Conservation (phyloP, 805 yeast genomes). For the Wickerhamomyces tratensis region DNA sequence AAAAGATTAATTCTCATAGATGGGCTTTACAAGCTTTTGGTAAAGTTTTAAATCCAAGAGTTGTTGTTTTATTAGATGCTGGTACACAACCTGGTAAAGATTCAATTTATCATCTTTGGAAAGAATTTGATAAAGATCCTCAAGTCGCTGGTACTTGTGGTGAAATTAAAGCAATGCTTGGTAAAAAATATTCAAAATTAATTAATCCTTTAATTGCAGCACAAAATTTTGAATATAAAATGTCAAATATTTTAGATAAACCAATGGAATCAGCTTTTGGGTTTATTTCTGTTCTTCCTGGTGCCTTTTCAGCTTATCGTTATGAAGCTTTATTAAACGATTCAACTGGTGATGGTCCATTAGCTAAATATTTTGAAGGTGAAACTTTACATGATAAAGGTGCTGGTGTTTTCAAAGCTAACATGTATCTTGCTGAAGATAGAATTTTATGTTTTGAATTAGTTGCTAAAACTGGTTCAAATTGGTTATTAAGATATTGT, state of each 20-base stretch:
- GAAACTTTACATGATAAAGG: constrained; percentile 50
- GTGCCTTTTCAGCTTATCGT: constrained; percentile 92
- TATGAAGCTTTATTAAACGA: constrained; percentile 79
- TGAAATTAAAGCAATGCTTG: constrained; percentile 92
- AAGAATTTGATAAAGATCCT: constrained; percentile 91
- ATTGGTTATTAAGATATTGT: constrained; percentile 88
- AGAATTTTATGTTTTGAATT: constrained; percentile 95
- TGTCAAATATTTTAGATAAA: constrained; percentile 90
- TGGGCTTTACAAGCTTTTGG: constrained; percentile 96
- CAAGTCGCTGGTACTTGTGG: constrained; percentile 99
- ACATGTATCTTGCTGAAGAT: constrained; percentile 96
- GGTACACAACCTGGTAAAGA: constrained; percentile 88
- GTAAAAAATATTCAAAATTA: constrained; percentile 73
- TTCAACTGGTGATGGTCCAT: constrained; percentile 88
- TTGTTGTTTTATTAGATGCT: constrained; percentile 85
- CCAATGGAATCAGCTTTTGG: constrained; percentile 92
- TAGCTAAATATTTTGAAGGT: constrained; percentile 83
- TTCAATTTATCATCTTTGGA: constrained; percentile 92
- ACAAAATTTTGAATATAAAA: constrained; percentile 92
- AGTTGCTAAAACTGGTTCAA: constrained; percentile 73
- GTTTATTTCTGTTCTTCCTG: constrained; percentile 88
- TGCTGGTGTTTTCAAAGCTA: constrained; percentile 85
- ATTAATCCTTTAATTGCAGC: constrained; percentile 91
- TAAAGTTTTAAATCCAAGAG: constrained; percentile 86
- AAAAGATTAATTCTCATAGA: constrained; percentile 94